Base-by-base conservation (phyloP, 176 grass and related monocot genomes). In the Dactylis glomerata region DNA sequence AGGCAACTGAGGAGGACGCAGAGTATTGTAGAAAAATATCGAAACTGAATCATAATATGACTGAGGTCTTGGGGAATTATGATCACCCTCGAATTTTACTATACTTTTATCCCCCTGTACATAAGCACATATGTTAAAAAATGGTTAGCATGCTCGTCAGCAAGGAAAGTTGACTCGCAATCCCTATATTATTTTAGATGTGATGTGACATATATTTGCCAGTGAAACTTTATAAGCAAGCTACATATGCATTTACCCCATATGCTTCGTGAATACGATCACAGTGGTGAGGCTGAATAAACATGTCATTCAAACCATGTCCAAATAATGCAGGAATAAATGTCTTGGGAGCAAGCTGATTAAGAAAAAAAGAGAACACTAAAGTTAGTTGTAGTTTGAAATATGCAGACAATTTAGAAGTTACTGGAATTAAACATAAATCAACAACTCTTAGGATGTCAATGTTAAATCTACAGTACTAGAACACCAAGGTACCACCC, bases 11-110 rank as follows among this genome's bases (percentile, higher is more conserved):
- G 96, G 89, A 82, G 96, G 93, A 23, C 30, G 87, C 73, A 98
- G 76, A 62, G 81, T 85, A 81, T 92, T 98, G 31, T 93, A 98
- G 80, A 98, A 98, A 82, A 98, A 98, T 72, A 92, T 90, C 9
- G 93, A 98, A 92, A 98, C 93, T 26, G 96, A 93, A 84, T 98
- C 93, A 90, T 95, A 98, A 80, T 98, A 98, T 36, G 91, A 95
- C 75, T 95, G 93, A 74, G 96, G 93, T 86, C 96, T 93, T 50
- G 87, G 87, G 31, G 93, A 90, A 79, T 98, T 98, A 70, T 98
- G 96, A 82, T 95, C 93, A 41, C 96, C 96, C 19, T 98, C 93
- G 93, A 98, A 98, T 90, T 95, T 98, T 80, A 95, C 90, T 70
- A 95, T 79, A 81, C 81, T 93, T 80, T 98, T 98, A 79, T 84